These are phyloP conservation scores for Lachnellula arida DNA, from an alignment of 2,329 filamentous ascomycete species.

Conservation along the genomic window DNA sequence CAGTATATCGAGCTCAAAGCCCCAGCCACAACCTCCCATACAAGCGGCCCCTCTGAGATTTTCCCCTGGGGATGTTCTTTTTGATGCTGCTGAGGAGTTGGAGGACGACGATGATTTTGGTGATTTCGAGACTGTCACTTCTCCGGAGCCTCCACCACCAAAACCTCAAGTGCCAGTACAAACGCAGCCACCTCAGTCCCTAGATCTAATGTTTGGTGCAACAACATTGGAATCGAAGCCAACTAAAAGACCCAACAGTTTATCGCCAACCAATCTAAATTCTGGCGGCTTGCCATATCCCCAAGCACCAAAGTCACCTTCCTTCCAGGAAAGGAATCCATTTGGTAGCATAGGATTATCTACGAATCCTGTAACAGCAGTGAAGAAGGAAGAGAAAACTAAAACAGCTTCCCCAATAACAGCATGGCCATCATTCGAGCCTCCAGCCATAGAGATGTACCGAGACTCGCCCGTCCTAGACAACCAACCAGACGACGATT, in stretches of 20 bases:
- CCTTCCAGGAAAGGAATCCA: conserved; percentile 50
- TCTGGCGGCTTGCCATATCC: conserved; percentile 37
- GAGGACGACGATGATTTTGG: conserved; percentile 56
- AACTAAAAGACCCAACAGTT: conserved; percentile 32
- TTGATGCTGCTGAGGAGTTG: conserved; percentile 36
- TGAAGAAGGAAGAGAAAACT: conserved; percentile 32
- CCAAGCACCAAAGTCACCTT: conserved; percentile 47
- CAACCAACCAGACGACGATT: conserved; percentile 43
- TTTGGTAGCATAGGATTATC: conserved; percentile 46
- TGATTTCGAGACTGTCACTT: conserved; percentile 57
- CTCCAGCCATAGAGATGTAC: conserved; percentile 20
- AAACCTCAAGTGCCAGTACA: conserved; percentile 13
- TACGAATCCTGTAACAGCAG: conserved; percentile 35
- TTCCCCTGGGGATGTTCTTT: conserved; percentile 29
- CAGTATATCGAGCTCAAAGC: conserved; percentile 2
- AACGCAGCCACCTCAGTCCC: conserved; percentile 14
- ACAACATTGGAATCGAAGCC: conserved; percentile 28
- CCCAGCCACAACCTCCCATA: conserved; percentile 7
- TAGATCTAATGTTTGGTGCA: conserved; percentile 32
- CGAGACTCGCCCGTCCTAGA: conserved; percentile 24
- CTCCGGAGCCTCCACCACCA: conserved; percentile 18
- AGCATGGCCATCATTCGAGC: conserved; percentile 28
- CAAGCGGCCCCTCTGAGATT: conserved; percentile 7
- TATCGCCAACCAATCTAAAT: conserved; percentile 24
- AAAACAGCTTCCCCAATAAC: conserved; percentile 30